Percentiles rank a stretch among this genome's conserved stretches.
Evolutionary conservation across 257 asterid genomes (phyloP).

Genomic region (Striga asiatica): DNA sequence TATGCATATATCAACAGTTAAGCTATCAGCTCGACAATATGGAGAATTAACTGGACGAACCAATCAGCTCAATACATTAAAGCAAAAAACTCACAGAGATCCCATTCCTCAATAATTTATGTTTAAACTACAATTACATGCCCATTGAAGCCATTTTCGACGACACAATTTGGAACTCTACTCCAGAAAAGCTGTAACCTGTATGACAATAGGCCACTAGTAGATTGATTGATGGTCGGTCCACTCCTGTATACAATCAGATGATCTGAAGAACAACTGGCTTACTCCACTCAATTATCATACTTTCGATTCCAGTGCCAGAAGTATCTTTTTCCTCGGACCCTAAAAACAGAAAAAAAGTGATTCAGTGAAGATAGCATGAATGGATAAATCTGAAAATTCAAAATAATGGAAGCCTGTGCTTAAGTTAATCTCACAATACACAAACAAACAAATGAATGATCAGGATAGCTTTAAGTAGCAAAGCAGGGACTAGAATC

Average conservation of each 20-base stretch:
- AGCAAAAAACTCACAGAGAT: neutral
- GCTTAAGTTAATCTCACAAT: neutral
- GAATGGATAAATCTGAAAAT: neutral
- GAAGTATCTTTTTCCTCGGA: conserved; percentile 80
- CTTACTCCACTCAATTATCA: conserved; percentile 16
- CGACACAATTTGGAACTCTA: conserved; percentile 6
- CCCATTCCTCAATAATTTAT: neutral
- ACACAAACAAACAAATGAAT: too few relatives aligned
- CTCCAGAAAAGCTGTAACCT: conserved; percentile 18
- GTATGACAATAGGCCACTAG: conserved; percentile 16
- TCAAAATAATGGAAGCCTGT: neutral
- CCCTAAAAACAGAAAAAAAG: conserved; percentile 39
- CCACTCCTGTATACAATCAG: neutral
- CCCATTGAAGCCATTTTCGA: conserved; percentile 11
- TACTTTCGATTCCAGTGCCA: conserved; percentile 63
- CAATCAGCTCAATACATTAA: neutral
- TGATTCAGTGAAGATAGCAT: conserved; percentile 4
- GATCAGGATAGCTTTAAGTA: neutral
- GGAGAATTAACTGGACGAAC: neutral
- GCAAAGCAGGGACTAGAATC: neutral
- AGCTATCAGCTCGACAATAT: neutral
- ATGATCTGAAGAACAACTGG: conserved; percentile 10
- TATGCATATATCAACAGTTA: neutral
- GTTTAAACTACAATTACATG: conserved; percentile 8
- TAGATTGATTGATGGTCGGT: conserved; percentile 1